A percentile compares a stretch with the other conserved stretches of the same genome.
These are phyloP conservation scores for Bolboschoenus planiculmis DNA, from an alignment of 176 grass and related monocot species.

Conservation along the genomic window DNA sequence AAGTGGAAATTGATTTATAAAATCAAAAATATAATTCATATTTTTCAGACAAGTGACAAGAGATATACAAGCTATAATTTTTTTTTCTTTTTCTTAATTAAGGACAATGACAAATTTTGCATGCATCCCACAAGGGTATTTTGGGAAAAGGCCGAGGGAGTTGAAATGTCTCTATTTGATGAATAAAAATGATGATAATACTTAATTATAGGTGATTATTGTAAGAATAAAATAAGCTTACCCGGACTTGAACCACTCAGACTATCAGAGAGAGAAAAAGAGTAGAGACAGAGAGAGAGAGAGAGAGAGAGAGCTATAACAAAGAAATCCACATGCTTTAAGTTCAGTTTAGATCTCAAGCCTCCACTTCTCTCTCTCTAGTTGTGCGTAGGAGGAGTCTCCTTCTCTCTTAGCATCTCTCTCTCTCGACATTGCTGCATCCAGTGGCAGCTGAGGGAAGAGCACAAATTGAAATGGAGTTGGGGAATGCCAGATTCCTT, in stretches of 20 bases:
- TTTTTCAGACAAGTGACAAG: too few species aligned
- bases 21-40: too few species aligned
- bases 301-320: neutral
- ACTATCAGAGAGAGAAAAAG: neutral
- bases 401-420: neutral
- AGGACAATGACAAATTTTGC: neutral
- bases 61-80: neutral
- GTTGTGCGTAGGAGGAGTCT: neutral
- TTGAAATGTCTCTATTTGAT: slow-evolving; percentile 16
- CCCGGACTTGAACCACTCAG: neutral
- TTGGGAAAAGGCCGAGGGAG: neutral
- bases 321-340: slow-evolving; percentile 29
- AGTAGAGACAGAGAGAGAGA: neutral
- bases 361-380: neutral
- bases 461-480: slow-evolving; percentile 15
- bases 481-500: slow-evolving; percentile 14
- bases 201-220: slow-evolving; percentile 12
- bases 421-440: slow-evolving; percentile 2
- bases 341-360: slow-evolving; percentile 19
- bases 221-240: slow-evolving; percentile 7
- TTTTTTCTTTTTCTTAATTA: neutral
- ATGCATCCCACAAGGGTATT: neutral
- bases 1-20: neutral
- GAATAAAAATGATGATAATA: neutral
- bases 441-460: slow-evolving; percentile 6